Evolutionary conservation across 345 rosid species (phyloP).

Genomic region (Syzygium jambos): DNA sequence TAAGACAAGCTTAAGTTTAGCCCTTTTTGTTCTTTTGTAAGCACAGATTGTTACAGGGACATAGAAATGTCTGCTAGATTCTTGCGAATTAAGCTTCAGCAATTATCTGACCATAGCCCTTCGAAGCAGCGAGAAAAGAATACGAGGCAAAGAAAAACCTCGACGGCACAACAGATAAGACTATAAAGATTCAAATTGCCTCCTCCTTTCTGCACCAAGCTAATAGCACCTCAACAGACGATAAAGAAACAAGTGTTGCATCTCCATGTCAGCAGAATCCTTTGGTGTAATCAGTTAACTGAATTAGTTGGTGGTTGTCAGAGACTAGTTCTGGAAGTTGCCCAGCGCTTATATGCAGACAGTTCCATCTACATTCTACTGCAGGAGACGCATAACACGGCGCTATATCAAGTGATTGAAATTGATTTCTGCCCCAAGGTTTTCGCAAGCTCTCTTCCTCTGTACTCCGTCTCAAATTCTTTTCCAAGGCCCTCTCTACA

Average conservation of each 20-base stretch:
- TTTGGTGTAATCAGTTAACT: not conserved
- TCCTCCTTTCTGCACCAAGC: not conserved
- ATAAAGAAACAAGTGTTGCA: not conserved
- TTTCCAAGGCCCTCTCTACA: not conserved
- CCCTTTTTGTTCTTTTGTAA: not conserved
- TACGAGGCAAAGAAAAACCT: not conserved
- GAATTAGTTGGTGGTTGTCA: not conserved
- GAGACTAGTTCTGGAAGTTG: not conserved
- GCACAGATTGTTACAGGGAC: not conserved
- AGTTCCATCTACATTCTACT: not conserved
- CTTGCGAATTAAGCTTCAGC: not conserved
- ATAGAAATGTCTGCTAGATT: not conserved
- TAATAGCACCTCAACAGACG: not conserved
- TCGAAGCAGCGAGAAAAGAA: not conserved
- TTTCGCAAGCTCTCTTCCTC: not conserved
- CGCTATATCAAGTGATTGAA: not conserved
- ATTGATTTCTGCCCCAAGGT: not conserved
- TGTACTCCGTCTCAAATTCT: not conserved
- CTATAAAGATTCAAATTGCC: not conserved
- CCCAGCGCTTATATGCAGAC: not conserved
- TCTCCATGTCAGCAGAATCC: not conserved
- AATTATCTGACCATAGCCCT: not conserved
- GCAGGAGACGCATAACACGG: not conserved
- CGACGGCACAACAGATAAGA: not conserved
- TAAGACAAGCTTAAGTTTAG: constrained; percentile 1